Conservation (phyloP, 208 protist genomes). For the Trypanosoma mega region DNA sequence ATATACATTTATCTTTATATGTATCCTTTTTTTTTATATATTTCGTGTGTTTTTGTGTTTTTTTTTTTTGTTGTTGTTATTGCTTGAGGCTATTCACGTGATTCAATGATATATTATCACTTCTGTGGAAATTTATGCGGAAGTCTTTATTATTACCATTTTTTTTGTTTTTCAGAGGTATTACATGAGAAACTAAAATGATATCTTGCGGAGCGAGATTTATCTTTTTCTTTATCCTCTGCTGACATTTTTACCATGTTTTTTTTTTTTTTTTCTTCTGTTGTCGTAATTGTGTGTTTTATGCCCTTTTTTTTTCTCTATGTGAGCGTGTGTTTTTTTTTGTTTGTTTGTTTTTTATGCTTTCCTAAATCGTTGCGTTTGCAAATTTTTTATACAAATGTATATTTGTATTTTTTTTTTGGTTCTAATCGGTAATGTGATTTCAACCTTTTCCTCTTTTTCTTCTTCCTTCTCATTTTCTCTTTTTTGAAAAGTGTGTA, state of each 20-base stretch:
- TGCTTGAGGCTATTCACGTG: too few species aligned
- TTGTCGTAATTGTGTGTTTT: conserved; percentile 24
- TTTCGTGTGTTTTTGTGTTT: conserved; percentile 16
- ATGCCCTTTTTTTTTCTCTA: conserved; percentile 2
- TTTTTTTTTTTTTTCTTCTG: too few species aligned
- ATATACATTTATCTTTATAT: conserved; percentile 11
- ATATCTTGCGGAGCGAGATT: too few species aligned
- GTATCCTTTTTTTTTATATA: conserved; percentile 16
- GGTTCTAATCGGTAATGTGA: not conserved
- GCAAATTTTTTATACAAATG: not conserved
- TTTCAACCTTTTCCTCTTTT: not conserved
- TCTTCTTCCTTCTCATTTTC: not conserved
- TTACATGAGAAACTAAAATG: too few species aligned
- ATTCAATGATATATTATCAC: too few species aligned
- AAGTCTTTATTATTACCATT: too few species aligned
- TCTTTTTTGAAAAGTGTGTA: too few species aligned
- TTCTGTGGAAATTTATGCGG: too few species aligned
- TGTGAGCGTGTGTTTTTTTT: not conserved
- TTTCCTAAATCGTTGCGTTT: not conserved
- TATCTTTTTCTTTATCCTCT: too few species aligned
- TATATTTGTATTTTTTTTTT: conserved; percentile 12
- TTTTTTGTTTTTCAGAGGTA: too few species aligned
- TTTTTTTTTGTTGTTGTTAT: conserved; percentile 11
- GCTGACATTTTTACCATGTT: too few species aligned
- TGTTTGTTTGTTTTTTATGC: conserved; percentile 1